Evolutionary conservation across 345 rosid genomes (phyloP), one percentile per base, ranked within the genome.

Genomic region (Stellera chamaejasme): DNA sequence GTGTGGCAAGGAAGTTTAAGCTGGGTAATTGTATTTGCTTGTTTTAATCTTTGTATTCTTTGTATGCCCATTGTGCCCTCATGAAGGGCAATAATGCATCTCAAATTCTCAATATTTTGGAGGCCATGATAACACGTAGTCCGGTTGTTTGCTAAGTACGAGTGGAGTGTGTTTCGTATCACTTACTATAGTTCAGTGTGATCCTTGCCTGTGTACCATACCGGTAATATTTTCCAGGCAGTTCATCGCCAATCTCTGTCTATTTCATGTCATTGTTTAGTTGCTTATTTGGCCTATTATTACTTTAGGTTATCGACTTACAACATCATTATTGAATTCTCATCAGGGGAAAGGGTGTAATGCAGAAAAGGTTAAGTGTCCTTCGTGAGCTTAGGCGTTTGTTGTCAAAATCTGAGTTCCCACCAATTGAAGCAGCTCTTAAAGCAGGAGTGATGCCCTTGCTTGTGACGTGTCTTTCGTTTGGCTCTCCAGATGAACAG

Each of bases 401-500:
- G 62, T 72, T 94, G 65, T 90, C 97, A 10, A 79, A 73, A 65
- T 82, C 91, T 0, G 96, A 87, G 72, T 87, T 70, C 55, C 96
- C 97, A 59, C 99, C 97, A 10, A 67, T 87, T 63, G 85, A 87
- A 65, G 80, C 77, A 77, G 88, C 96, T 26, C 77, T 90, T 52
- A 70, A 64, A 25, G 78, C 95, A 58, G 99, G 97, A 73, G 95
- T 95, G 45, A 61, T 94, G 48, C 74, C 92, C n/a, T 47, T 83
- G 47, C 97, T 90, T 57, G 96, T 87, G 77, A 85, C 79, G 50
- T 87, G 92, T 68, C 96, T 94, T 61, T 77, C 95, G 11, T 94
- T 90, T 73, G 99, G 97, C 66, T 85, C 95, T 56, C 74, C 84
- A 1, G 90, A 90, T 53, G 99, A 87, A 66, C 99, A 93, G 96